Evolutionary conservation across 805 yeast species (phyloP).

Genomic region (Wickerhamomyces tratensis): DNA sequence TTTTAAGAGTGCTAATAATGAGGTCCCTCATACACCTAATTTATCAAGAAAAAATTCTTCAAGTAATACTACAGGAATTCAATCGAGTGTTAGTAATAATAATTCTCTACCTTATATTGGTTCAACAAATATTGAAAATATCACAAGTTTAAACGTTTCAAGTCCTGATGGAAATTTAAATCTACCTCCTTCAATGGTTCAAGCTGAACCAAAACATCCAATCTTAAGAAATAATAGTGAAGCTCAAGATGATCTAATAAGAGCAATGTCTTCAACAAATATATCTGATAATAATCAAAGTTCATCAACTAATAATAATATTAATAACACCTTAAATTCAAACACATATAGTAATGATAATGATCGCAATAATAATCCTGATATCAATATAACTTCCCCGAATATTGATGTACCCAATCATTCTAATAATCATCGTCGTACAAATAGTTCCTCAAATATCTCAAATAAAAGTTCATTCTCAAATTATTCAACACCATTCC

Average conservation of each 20-base stretch:
- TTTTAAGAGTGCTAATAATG: slow-evolving; percentile 21
- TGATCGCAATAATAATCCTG: slow-evolving; percentile 1
- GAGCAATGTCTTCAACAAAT: slow-evolving; percentile 1
- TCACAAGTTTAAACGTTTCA: slow-evolving; percentile 12
- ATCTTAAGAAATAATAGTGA: slow-evolving; percentile 45
- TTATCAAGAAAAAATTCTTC: slow-evolving; percentile 16
- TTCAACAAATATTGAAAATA: not conserved
- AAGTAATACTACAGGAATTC: slow-evolving; percentile 1
- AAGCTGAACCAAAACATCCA: slow-evolving; percentile 64
- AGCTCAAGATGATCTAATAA: slow-evolving; percentile 7
- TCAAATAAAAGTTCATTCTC: slow-evolving; percentile 15
- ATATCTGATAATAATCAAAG: not conserved
- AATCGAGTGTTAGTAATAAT: too few species aligned
- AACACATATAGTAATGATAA: not conserved
- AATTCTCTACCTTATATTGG: too few species aligned
- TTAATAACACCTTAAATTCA: not conserved
- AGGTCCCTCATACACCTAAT: slow-evolving; percentile 16
- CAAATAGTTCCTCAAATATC: slow-evolving; percentile 8
- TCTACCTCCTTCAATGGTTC: slow-evolving; percentile 62
- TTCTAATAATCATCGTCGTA: slow-evolving; percentile 5
- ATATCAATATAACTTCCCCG: not conserved
- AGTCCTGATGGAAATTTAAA: slow-evolving; percentile 24
- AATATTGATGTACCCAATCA: slow-evolving; percentile 17
- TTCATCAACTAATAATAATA: slow-evolving; percentile 1
- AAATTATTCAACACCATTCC: slow-evolving; percentile 12